phyloP scores from a whole-genome alignment of 108 stramenopile species.

The Chaetoceros muelleri region DNA sequence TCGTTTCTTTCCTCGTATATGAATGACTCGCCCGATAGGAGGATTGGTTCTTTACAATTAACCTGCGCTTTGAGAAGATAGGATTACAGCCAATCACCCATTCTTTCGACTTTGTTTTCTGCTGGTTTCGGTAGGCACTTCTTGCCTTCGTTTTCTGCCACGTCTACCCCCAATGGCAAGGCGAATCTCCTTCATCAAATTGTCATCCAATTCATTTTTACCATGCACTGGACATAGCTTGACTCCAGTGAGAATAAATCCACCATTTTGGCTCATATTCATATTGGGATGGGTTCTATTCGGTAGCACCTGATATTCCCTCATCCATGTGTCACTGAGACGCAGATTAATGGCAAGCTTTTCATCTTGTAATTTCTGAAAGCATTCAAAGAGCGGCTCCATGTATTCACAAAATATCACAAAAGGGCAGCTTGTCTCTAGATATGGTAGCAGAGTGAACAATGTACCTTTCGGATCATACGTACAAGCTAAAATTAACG shows the following conservation, averaged over 20 bases:
- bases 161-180: slow-evolving; percentile 45
- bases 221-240: slow-evolving; percentile 72
- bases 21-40: too few relatives aligned
- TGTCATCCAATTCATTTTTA: slow-evolving; percentile 63
- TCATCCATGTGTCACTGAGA: slow-evolving; percentile 78
- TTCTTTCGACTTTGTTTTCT: too few relatives aligned
- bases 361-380: slow-evolving; percentile 51
- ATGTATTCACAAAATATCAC: slow-evolving; percentile 81
- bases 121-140: too few relatives aligned
- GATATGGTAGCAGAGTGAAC: slow-evolving; percentile 51
- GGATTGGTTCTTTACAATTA: too few relatives aligned
- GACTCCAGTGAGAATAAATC: slow-evolving; percentile 75
- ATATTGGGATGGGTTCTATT: slow-evolving; percentile 86
- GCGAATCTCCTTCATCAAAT: slow-evolving; percentile 36
- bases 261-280: slow-evolving; percentile 84
- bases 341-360: slow-evolving; percentile 75
- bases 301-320: slow-evolving; percentile 83
- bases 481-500: slow-evolving; percentile 57
- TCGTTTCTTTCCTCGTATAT: too few relatives aligned
- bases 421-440: slow-evolving; percentile 77
- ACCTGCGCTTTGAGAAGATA: too few relatives aligned
- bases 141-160: slow-evolving; percentile 30
- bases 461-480: slow-evolving; percentile 63
- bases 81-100: too few relatives aligned
- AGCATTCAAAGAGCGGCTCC: slow-evolving; percentile 74